Evolutionary conservation across 1,284 basidiomycete species (phyloP), one percentile per base, ranked within the genome.

Genomic region (Termitomyces sp.): DNA sequence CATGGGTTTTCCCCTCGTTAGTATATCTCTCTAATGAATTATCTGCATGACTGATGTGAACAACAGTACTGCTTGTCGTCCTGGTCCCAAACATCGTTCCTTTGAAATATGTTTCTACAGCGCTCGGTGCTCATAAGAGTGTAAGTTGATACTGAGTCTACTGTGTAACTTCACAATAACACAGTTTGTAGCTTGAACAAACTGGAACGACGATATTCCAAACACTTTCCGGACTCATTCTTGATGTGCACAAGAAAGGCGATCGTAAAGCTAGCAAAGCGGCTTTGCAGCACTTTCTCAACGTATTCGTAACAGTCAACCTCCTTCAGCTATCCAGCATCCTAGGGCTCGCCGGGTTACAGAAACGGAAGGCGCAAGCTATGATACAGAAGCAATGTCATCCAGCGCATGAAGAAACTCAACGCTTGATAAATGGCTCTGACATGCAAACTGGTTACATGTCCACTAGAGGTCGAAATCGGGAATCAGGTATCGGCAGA

Each of bases 51-150:
- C 24, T 14, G 3, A 18, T 26, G 13, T 28, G 26, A 21, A 18
- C 16, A 26, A 41, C 13, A 82, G 86, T 91, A 21, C 71, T 91
- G 13, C 73, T 91, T 13, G 88, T 88, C 10, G 75, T 91, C 18
- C 73, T 91, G 42, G 87, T 91, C 0, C 87, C 88, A 2, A 79
- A 78, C 46, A 79, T 91, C 43, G 84, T 91, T 0, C 79, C 83
- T 1, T 61, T 77, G 14, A 84, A 83, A 60, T 88, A 87, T 63
- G 80, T 91, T 35, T 86, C 87, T 2, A 89, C 88, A 1, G 88
- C 87, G 1, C 73, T 91, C 0, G 88, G 88, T 1, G 81, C 84
- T 9, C 88, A 91, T 63, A 91, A 91, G 67, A 82, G 83, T 62
- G 86, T 88, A 68, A 57, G 83, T 72, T 19, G 24, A 26, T 46